Percentiles rank a stretch among this genome's conserved stretches.
These are phyloP conservation scores for Papiliotrema fonsecae DNA, from an alignment of 1,284 basidiomycete species.

Conservation along the genomic window DNA sequence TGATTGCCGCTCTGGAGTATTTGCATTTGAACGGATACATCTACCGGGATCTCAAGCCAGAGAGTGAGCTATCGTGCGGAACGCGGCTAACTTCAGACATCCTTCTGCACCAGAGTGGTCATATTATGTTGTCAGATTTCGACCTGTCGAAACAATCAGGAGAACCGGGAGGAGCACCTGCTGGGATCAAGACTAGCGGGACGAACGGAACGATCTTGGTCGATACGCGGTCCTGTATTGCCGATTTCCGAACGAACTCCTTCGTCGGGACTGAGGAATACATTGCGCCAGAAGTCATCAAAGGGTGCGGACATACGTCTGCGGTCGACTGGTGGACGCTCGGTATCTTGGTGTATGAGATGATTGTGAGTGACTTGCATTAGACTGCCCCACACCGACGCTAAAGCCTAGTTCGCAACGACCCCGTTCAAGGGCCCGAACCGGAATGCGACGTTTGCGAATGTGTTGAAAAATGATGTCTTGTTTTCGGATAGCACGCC, in stretches of 20 bases:
- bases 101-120: slow-evolving; percentile 94
- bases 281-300: slow-evolving; percentile 98
- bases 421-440: slow-evolving; percentile 98
- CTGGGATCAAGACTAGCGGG: slow-evolving; percentile 79
- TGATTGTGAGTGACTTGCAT: slow-evolving; percentile 81
- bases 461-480: slow-evolving; percentile 84
- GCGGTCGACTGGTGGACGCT: slow-evolving; percentile 99
- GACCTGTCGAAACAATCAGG: slow-evolving; percentile 95
- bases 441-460: slow-evolving; percentile 92
- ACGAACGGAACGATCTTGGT: slow-evolving; percentile 70
- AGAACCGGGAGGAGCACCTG: slow-evolving; percentile 79
- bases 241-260: slow-evolving; percentile 95
- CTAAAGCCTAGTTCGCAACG: slow-evolving; percentile 70
- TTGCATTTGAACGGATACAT: slow-evolving; percentile 99
- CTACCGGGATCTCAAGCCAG: slow-evolving; percentile 97
- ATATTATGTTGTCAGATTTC: slow-evolving; percentile 99
- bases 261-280: slow-evolving; percentile 99
- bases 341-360: slow-evolving; percentile 98
- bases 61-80: slow-evolving; percentile 58
- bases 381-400: neutral
- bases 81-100: slow-evolving; percentile 62
- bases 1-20: slow-evolving; percentile 95
- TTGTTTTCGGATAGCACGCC: slow-evolving; percentile 81
- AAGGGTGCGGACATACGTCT: slow-evolving; percentile 93
- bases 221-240: slow-evolving; percentile 95